Base-by-base conservation (phyloP, 2,329 filamentous ascomycete species). In the Fusarium verrucosum region DNA sequence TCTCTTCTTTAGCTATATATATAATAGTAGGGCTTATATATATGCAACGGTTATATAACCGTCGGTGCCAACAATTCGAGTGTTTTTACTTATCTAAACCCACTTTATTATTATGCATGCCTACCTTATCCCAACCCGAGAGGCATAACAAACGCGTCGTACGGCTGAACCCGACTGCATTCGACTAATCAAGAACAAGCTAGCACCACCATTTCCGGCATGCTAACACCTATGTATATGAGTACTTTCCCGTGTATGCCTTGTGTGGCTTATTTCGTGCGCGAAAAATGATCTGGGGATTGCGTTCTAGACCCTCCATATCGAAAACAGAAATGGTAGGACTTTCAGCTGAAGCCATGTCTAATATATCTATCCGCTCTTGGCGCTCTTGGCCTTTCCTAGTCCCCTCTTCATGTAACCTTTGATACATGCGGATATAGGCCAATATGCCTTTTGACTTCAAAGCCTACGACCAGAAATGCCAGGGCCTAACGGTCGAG, bases 391-490 rank as follows among this genome's bases (percentile, higher is more conserved):
- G 41, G 28, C 13, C n/a, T 4, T 20, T 14, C 28, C 4, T 9
- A 6, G 2, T 0, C 0, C 30, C n/a, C n/a, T n/a, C n/a, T n/a
- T n/a, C n/a, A n/a, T 3, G 1, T 25, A 7, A 17, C 6, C 26
- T 17, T 14, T 5, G 1, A 7, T 5, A 23, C 9, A 1, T 4
- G 7, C 13, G 17, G 26, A 19, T 13, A 3, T 32, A 16, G 7
- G 14, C 23, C 23, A 64, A 52, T 9, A 79, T 79, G 77, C 77
- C 77, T 6, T 79, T 79, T 61, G 77, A 79, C 60, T 79, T 78
- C 46, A 72, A 74, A n/a, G 70, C 69, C 4, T 80, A 79, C 61
- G 73, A 79, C 40, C 66, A 70, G 11, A 79, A 79, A 56, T 80
- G 78, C 68, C 69, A 71, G 30, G 72, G 61, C 14, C 69, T 80